A percentile compares a stretch with the other conserved stretches of the same genome.
Conservation (phyloP, 805 yeast species). For the Metschnikowia continentalis region DNA sequence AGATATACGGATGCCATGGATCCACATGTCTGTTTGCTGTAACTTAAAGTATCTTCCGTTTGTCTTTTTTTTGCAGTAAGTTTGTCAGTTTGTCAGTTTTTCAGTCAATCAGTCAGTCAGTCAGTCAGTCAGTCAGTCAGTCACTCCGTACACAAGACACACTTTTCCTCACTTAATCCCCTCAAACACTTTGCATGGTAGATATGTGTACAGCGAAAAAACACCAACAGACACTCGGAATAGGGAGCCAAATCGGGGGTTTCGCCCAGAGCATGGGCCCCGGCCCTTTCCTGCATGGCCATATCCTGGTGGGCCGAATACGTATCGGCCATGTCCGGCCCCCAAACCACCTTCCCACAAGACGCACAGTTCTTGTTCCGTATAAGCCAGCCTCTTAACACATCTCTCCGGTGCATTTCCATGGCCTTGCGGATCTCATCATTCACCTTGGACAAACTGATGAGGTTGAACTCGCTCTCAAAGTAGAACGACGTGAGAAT, state of each 20-base stretch:
- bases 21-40: slow-evolving; percentile 14
- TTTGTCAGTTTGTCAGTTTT: too few species aligned
- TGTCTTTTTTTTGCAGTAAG: neutral
- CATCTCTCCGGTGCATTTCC: slow-evolving; percentile 36
- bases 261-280: slow-evolving; percentile 4
- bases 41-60: slow-evolving; percentile 10
- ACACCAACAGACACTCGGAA: slow-evolving; percentile 36
- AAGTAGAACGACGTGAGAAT: slow-evolving; percentile 60
- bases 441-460: slow-evolving; percentile 53
- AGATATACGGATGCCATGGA: slow-evolving; percentile 31
- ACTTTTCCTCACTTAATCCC: slow-evolving; percentile 28
- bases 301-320: slow-evolving; percentile 34
- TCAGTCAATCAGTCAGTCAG: too few species aligned
- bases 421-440: slow-evolving; percentile 50
- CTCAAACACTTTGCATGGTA: slow-evolving; percentile 58
- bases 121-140: too few species aligned
- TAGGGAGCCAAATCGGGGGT: slow-evolving; percentile 8
- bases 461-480: slow-evolving; percentile 52
- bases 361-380: slow-evolving; percentile 58
- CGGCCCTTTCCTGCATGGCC: slow-evolving; percentile 52
- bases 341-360: slow-evolving; percentile 75
- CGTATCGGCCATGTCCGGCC: slow-evolving; percentile 47
- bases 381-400: slow-evolving; percentile 57
- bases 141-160: slow-evolving; percentile 12
- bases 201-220: slow-evolving; percentile 64